Conservation (phyloP, 2,329 filamentous ascomycete species). For the Chrysosporium queenslandicum region DNA sequence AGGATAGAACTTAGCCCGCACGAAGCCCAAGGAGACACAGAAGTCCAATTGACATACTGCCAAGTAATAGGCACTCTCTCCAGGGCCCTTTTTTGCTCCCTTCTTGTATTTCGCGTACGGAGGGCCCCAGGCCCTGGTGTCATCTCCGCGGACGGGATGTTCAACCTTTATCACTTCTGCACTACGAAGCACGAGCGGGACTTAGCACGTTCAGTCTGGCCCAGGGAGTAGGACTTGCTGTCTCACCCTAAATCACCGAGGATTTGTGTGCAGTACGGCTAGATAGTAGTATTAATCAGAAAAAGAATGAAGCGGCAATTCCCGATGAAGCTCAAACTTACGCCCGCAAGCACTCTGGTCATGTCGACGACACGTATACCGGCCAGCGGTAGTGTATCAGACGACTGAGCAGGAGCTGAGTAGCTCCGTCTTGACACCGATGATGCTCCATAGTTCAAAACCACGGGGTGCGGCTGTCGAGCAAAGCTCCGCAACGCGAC, state of each 20-base stretch:
- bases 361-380: constrained; percentile 89
- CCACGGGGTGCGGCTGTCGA: neutral
- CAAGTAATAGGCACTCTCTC: constrained; percentile 91
- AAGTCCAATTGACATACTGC: constrained; percentile 48
- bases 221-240: constrained; percentile 7
- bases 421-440: constrained; percentile 25
- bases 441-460: constrained; percentile 22
- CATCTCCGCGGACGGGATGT: constrained; percentile 81
- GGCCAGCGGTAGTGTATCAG: constrained; percentile 57
- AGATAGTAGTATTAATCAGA: too few species aligned
- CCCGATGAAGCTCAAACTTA: constrained; percentile 40
- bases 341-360: constrained; percentile 89
- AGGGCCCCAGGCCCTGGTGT: constrained; percentile 92
- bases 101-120: constrained; percentile 74
- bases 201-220: neutral
- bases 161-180: constrained; percentile 97
- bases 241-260: constrained; percentile 80
- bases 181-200: constrained; percentile 38
- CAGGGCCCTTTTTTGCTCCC: constrained; percentile 52
- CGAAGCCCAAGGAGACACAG: neutral
- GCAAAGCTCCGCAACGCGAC: constrained; percentile 9
- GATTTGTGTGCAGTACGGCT: constrained; percentile 98
- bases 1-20: neutral
- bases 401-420: constrained; percentile 36
- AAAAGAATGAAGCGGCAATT: too few species aligned